Conservation (phyloP, 495 filamentous ascomycete species). For the Tetracladium marchalianum region DNA sequence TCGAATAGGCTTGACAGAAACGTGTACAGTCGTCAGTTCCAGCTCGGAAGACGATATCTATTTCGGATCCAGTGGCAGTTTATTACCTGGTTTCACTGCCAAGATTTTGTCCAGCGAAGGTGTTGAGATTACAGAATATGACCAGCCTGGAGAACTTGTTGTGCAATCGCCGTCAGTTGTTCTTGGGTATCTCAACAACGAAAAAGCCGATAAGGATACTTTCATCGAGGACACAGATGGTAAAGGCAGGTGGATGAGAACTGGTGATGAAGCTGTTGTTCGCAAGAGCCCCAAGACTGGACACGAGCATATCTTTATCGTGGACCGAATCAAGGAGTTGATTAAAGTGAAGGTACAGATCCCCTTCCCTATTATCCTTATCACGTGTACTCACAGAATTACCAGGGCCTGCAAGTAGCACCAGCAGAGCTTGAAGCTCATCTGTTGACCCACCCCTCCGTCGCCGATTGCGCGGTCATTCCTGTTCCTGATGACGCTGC, state of each 20-base stretch:
- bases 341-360: constrained; percentile 79
- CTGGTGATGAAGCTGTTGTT: constrained; percentile 76
- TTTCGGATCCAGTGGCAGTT: constrained; percentile 62
- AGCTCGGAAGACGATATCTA: constrained; percentile 58
- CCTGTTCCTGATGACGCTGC: constrained; percentile 62
- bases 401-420: constrained; percentile 77
- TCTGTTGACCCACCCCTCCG: constrained; percentile 69
- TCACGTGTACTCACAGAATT: neutral
- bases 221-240: constrained; percentile 61
- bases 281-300: constrained; percentile 44
- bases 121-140: constrained; percentile 62
- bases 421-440: constrained; percentile 88
- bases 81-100: constrained; percentile 57
- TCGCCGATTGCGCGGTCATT: constrained; percentile 80
- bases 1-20: constrained; percentile 59
- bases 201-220: constrained; percentile 70
- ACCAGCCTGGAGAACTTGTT: constrained; percentile 72
- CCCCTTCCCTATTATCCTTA: neutral
- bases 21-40: constrained; percentile 59
- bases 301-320: constrained; percentile 72
- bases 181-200: constrained; percentile 78
- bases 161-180: constrained; percentile 68
- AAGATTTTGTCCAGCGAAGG: constrained; percentile 67
- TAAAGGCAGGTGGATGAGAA: constrained; percentile 61
- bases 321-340: constrained; percentile 86